Base-by-base conservation (phyloP, 306 rosid genomes). In the Prosopis cineraria region DNA sequence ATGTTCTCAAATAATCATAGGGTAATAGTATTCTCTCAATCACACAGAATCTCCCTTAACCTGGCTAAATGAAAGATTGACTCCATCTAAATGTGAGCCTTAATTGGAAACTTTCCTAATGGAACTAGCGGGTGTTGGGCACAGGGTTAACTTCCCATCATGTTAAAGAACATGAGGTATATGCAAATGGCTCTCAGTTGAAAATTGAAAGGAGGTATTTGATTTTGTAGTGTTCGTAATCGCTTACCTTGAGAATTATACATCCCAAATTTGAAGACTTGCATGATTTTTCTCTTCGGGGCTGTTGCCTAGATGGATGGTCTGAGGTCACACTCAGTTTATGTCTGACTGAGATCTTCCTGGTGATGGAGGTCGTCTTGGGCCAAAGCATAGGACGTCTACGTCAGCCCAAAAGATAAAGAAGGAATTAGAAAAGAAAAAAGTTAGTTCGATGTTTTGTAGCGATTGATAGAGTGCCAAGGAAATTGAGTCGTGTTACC, bases 1-100 rank as follows among this genome's bases (percentile, higher is more conserved):
- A 17, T 29, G 69, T 43, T 55, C 75, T 74, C 20, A 53, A 43
- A 53, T 64, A 74, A 55, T 44, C 34, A 55, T 62, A 66, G 40
- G 22, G n/a, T 66, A 52, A 71, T 48, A 39, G 9, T 67, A 47
- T 30, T 52, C 39, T 77, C 52, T 77, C 14, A 8, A 1, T 10
- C 45, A 58, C 44, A 2, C 3, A 43, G 4, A 10, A 43, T 10
- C 47, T 43, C 47, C 14, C 47, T 43, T 43, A 43, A 43, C 47
- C 3, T 2, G 47, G 47, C 14, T 43, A 43, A 43, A 43, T 43
- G 47, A 43, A 10, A 43, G 4, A 43, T 43, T 10, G 47, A 11
- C 2, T 43, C 47, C 47, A 16, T 1, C 0, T 43, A 11, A 12
- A 43, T 43, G 47, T 10, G 47, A 43, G 16, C 2, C 47, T 43